Evolutionary conservation across 2,329 filamentous ascomycete species (phyloP).

Genomic region (Massarina eburnea): DNA sequence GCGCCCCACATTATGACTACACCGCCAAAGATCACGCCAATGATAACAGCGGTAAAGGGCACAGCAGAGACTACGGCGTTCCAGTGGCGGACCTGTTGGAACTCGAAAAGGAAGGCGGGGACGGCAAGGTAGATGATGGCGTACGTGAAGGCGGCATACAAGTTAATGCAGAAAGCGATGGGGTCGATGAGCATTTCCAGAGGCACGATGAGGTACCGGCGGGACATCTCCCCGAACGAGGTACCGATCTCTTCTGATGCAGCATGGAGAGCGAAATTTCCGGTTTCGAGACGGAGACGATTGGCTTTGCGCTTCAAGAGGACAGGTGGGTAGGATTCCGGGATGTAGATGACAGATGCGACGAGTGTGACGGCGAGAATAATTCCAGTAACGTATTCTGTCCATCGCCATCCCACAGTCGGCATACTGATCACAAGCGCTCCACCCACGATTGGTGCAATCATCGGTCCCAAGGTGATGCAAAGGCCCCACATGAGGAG

Average conservation of each 20-base stretch:
- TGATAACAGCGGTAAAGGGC: slow-evolving; percentile 62
- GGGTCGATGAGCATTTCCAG: slow-evolving; percentile 66
- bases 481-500: slow-evolving; percentile 16
- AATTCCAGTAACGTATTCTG: slow-evolving; percentile 54
- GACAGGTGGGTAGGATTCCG: slow-evolving; percentile 57
- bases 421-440: slow-evolving; percentile 55
- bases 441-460: slow-evolving; percentile 50
- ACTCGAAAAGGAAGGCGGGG: slow-evolving; percentile 68
- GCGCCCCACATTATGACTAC: slow-evolving; percentile 63
- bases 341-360: slow-evolving; percentile 51
- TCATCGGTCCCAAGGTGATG: slow-evolving; percentile 16
- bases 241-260: slow-evolving; percentile 58
- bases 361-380: slow-evolving; percentile 52
- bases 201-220: slow-evolving; percentile 67
- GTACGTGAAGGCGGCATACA: slow-evolving; percentile 68
- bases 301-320: slow-evolving; percentile 56
- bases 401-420: slow-evolving; percentile 54
- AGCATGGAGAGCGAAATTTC: slow-evolving; percentile 40
- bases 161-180: slow-evolving; percentile 66
- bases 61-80: slow-evolving; percentile 56
- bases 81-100: slow-evolving; percentile 63
- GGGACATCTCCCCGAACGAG: slow-evolving; percentile 57
- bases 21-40: slow-evolving; percentile 61
- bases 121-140: slow-evolving; percentile 60
- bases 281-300: slow-evolving; percentile 53